Percentiles rank a stretch among this genome's conserved stretches.
These are phyloP conservation scores for Yamadazyma taylorii DNA, from an alignment of 1,139 yeast genomes.

Conservation along the genomic window DNA sequence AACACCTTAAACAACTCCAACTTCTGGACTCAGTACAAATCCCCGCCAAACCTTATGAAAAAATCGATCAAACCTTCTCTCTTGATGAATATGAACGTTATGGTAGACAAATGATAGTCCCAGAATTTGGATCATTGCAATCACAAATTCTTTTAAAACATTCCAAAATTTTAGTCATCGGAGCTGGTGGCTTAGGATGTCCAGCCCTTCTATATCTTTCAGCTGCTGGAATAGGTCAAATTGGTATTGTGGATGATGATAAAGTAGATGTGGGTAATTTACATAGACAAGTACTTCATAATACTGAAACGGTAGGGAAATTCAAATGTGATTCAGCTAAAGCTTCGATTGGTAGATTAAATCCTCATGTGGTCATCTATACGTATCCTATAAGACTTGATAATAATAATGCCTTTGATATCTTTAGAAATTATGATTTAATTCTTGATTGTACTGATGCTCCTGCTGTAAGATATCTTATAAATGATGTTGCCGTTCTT, in stretches of 20 bases:
- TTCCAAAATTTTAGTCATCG: constrained; percentile 71
- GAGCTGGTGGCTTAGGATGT: constrained; percentile 97
- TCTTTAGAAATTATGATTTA: constrained; percentile 65
- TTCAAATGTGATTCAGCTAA: constrained; percentile 80
- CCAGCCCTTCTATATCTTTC: constrained; percentile 84
- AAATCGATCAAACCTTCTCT: constrained; percentile 19
- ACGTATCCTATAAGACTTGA: constrained; percentile 55
- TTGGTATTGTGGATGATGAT: constrained; percentile 90
- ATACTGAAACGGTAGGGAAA: constrained; percentile 62
- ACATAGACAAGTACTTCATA: constrained; percentile 87
- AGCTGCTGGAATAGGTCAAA: constrained; percentile 83
- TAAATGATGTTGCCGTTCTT: constrained; percentile 81
- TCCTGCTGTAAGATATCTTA: constrained; percentile 81
- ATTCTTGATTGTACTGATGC: constrained; percentile 94
- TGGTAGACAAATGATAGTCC: constrained; percentile 95
- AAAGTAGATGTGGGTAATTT: constrained; percentile 79
- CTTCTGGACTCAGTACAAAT: background rate
- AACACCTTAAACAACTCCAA: constrained; percentile 13
- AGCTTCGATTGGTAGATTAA: constrained; percentile 49
- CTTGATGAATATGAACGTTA: constrained; percentile 77
- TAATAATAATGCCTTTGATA: constrained; percentile 59
- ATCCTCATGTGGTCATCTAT: constrained; percentile 62
- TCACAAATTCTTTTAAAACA: constrained; percentile 61
- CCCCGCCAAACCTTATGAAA: background rate
- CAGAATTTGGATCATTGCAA: constrained; percentile 57